Evolutionary conservation across 768 basidiomycete species (phyloP).

Genomic region (Rhizopogon roseolus): DNA sequence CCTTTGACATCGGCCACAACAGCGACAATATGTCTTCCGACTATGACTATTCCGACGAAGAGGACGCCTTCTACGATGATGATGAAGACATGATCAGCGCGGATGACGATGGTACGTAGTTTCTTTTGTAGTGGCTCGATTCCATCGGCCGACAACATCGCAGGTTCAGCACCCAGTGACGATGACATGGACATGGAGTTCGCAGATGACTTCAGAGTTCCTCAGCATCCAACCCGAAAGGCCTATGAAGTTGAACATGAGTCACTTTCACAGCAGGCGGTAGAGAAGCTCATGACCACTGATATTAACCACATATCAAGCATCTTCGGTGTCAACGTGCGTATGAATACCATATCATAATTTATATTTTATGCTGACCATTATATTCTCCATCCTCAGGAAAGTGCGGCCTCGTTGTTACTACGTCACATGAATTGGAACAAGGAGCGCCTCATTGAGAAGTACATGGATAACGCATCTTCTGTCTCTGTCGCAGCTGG

Average conservation of each 20-base stretch:
- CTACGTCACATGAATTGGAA: slow-evolving; percentile 90
- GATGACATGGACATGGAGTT: slow-evolving; percentile 73
- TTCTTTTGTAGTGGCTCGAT: slow-evolving; percentile 12
- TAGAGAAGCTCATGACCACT: slow-evolving; percentile 72
- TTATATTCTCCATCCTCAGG: slow-evolving; percentile 34
- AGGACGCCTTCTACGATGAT: slow-evolving; percentile 61
- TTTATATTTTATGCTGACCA: neutral
- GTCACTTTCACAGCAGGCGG: slow-evolving; percentile 62
- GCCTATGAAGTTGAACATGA: slow-evolving; percentile 86
- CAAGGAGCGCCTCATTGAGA: slow-evolving; percentile 92
- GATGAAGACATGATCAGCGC: slow-evolving; percentile 63
- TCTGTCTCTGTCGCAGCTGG: slow-evolving; percentile 73
- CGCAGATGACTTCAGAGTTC: slow-evolving; percentile 59
- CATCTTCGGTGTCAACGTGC: slow-evolving; percentile 85
- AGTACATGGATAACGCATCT: slow-evolving; percentile 91
- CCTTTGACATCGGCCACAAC: slow-evolving; percentile 12
- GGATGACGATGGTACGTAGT: slow-evolving; percentile 49
- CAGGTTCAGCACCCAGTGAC: slow-evolving; percentile 41
- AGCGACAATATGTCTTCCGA: slow-evolving; percentile 50
- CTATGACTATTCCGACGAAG: slow-evolving; percentile 68
- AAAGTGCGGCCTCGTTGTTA: slow-evolving; percentile 66
- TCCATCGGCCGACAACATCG: slow-evolving; percentile 8
- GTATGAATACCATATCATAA: slow-evolving; percentile 31
- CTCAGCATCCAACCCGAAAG: slow-evolving; percentile 53
- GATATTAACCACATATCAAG: slow-evolving; percentile 86